Base-by-base conservation (phyloP, 345 rosid genomes). In the Clarkia xantiana region DNA sequence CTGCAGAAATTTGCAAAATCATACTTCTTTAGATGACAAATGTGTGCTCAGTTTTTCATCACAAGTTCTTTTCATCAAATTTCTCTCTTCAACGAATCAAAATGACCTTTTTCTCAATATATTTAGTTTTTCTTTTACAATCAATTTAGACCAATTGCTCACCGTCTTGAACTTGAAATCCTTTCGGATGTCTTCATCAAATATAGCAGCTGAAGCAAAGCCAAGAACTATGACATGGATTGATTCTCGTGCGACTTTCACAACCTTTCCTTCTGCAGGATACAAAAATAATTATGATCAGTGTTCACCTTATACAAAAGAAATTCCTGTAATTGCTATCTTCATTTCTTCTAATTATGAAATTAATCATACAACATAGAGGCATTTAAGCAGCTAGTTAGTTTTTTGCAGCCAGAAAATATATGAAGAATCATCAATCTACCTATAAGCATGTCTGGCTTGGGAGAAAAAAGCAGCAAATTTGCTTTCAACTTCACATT, bases 201-300 rank as follows among this genome's bases (percentile, higher is more conserved):
- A 59, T 54, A 91, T 64, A 15, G 75, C 70, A 6, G 88, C 88
- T 60, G 94, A 84, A 2, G 95, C 75, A 58, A 91, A 84, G 34
- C 90, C 95, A 40, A 91, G 94, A 76, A 91, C 73, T 54, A 84
- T 65, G 13, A 56, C 61, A 63, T 84, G 90, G 55, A 91, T 78
- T 15, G 87, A 78, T 61, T 80, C 95, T 57, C 57, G 76, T 6
- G 74, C 62, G 62, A 86, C 49, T 60, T 80, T 84, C 56, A 81
- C 76, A 11, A 87, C 82, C 45, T 75, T 75, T 57, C 94, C 94
- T 52, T 86, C 96, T 86, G 80, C 49, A 69, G 54, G 11, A 16
- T 3, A 23, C 42, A 49, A 48, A 40, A 23, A 42, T 14, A 17
- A 48, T 40, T 14, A 34, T 10, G 17, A 20, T 12, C 16, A 11